Evolutionary conservation across 2,329 filamentous ascomycete genomes (phyloP).

Genomic region (Monilinia fructigena): DNA sequence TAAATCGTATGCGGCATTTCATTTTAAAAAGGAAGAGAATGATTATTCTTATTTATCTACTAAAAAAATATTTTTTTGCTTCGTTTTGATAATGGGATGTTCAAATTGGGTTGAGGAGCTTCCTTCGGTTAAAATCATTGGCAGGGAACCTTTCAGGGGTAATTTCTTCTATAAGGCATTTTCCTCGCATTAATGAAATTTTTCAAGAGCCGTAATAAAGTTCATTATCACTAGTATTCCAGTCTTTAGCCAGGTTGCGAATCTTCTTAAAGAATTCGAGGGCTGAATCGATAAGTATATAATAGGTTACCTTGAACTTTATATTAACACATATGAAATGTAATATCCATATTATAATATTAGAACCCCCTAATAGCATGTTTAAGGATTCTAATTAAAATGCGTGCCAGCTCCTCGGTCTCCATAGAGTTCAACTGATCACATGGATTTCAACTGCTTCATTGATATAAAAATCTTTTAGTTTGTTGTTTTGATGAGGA

Average conservation of each 20-base stretch:
- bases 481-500: background rate
- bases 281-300: background rate
- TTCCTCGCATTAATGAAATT: background rate
- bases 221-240: background rate
- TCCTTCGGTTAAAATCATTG: constrained; percentile 11
- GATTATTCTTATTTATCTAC: background rate
- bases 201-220: background rate
- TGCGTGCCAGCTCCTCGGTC: background rate
- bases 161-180: constrained; percentile 9
- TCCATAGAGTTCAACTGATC: background rate
- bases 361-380: background rate
- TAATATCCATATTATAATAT: background rate
- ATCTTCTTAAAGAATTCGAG: background rate
- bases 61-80: too few relatives aligned
- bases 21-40: background rate
- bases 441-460: background rate
- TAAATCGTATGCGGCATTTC: constrained; percentile 9
- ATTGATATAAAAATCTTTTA: background rate
- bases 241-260: background rate
- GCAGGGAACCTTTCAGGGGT: constrained; percentile 4
- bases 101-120: background rate
- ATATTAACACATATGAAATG: background rate
- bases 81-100: constrained; percentile 7
- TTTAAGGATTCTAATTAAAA: background rate
- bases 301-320: background rate